phyloP scores from a whole-genome alignment of 2,329 filamentous ascomycete genomes.

The Botrytis squamosa region DNA sequence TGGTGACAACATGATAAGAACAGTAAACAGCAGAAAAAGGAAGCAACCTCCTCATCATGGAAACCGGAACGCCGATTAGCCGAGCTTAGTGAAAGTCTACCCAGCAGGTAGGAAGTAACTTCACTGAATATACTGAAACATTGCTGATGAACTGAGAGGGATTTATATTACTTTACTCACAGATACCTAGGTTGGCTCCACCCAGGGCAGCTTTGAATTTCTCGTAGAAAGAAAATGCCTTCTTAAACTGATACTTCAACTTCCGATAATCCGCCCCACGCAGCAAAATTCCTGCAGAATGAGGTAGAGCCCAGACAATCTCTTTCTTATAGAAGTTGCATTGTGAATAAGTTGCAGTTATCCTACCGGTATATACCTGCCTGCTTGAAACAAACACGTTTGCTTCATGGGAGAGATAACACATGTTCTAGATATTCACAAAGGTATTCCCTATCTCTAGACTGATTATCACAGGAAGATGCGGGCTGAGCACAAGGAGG shows the following conservation, averaged over 20 bases:
- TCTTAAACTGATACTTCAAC: not conserved
- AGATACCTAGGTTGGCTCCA: not conserved
- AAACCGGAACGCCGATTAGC: not conserved
- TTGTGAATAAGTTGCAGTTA: not conserved
- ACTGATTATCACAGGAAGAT: rapidly evolving
- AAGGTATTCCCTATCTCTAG: not conserved
- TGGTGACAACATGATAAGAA: not conserved
- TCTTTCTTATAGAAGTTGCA: not conserved
- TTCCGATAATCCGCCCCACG: not conserved
- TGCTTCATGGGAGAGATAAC: not conserved
- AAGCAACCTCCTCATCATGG: not conserved
- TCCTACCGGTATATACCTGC: not conserved
- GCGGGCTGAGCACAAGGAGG: not conserved
- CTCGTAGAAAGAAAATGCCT: not conserved
- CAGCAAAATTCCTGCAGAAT: not conserved
- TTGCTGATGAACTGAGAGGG: not conserved
- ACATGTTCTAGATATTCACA: not conserved
- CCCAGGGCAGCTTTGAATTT: not conserved
- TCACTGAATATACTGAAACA: not conserved
- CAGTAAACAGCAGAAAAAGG: not conserved
- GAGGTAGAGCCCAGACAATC: not conserved
- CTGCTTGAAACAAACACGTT: not conserved
- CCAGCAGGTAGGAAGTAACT: not conserved
- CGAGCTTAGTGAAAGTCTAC: not conserved
- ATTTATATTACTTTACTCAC: rapidly evolving